A percentile compares a stretch with the other conserved stretches of the same genome.
Evolutionary conservation across 1,284 basidiomycete genomes (phyloP).

Genomic region (Chalciporus sp.): DNA sequence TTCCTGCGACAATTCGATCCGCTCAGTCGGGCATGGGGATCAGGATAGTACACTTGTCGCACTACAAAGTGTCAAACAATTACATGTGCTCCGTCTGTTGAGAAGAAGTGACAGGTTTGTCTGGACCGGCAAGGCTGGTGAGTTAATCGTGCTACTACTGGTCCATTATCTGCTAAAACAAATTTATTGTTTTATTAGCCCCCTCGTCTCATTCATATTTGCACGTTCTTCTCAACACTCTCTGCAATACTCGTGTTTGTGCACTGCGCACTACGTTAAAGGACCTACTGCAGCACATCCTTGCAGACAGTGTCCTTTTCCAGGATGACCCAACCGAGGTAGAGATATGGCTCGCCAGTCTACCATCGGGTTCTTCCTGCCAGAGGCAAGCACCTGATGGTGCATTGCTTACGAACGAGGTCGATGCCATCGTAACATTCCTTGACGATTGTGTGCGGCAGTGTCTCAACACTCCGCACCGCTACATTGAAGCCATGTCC

Average conservation of each 20-base stretch:
- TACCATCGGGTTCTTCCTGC: slow-evolving; percentile 42
- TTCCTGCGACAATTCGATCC: slow-evolving; percentile 13
- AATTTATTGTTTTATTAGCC: slow-evolving; percentile 27
- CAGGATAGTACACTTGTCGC: slow-evolving; percentile 26
- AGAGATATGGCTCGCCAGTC: slow-evolving; percentile 71
- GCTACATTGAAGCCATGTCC: slow-evolving; percentile 75
- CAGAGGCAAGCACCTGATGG: slow-evolving; percentile 50
- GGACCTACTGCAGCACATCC: slow-evolving; percentile 59
- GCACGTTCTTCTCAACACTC: slow-evolving; percentile 68
- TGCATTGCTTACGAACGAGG: slow-evolving; percentile 58
- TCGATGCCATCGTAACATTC: slow-evolving; percentile 66
- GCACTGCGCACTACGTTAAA: slow-evolving; percentile 61
- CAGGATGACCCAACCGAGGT: slow-evolving; percentile 80
- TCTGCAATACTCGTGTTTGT: slow-evolving; percentile 48
- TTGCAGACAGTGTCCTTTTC: slow-evolving; percentile 77
- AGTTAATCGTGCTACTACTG: slow-evolving; percentile 23
- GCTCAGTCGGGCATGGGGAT: slow-evolving; percentile 3
- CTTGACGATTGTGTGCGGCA: slow-evolving; percentile 86
- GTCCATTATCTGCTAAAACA: slow-evolving; percentile 3
- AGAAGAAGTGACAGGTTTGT: slow-evolving; percentile 75
- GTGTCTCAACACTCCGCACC: slow-evolving; percentile 84
- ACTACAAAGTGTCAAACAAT: slow-evolving; percentile 64
- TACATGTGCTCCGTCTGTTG: slow-evolving; percentile 80
- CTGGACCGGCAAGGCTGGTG: slow-evolving; percentile 76
- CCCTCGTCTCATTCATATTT: slow-evolving; percentile 57